phyloP scores from a whole-genome alignment of 2,329 filamentous ascomycete genomes.

The Drechslerella dactyloides region DNA sequence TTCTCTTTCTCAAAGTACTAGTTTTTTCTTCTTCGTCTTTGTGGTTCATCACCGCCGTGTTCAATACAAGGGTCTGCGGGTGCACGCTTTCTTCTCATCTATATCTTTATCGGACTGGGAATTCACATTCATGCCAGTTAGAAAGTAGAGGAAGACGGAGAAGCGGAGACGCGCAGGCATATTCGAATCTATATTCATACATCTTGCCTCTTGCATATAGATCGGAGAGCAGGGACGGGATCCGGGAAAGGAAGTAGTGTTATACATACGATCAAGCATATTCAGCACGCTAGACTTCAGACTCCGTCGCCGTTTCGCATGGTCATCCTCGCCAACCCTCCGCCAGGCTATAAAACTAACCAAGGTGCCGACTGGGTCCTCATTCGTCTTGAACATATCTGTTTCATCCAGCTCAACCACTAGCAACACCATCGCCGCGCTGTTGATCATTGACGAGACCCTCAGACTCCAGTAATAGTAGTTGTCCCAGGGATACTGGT shows the following conservation, averaged over 20 bases:
- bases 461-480: slow-evolving; percentile 48
- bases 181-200: not conserved
- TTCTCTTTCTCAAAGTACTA: not conserved
- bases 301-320: slow-evolving; percentile 38
- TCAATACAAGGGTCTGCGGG: too few relatives aligned
- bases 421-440: slow-evolving; percentile 34
- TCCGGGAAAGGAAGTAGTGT: slow-evolving; percentile 11
- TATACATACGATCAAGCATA: slow-evolving; percentile 41
- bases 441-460: slow-evolving; percentile 49
- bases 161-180: not conserved
- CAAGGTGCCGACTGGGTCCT: slow-evolving; percentile 41
- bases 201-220: too few relatives aligned
- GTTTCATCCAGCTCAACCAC: slow-evolving; percentile 44
- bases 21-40: not conserved
- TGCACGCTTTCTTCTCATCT: too few relatives aligned
- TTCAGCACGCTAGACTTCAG: slow-evolving; percentile 37
- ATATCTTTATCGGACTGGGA: slow-evolving; percentile 2
- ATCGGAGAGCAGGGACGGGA: too few relatives aligned
- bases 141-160: slow-evolving; percentile 24
- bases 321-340: slow-evolving; percentile 39
- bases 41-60: not conserved
- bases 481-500: slow-evolving; percentile 48
- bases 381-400: slow-evolving; percentile 37
- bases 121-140: slow-evolving; percentile 16
- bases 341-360: slow-evolving; percentile 45